Evolutionary conservation across 164 flowering plant genomes (phyloP).

Genomic region (Liriodendron chinense): DNA sequence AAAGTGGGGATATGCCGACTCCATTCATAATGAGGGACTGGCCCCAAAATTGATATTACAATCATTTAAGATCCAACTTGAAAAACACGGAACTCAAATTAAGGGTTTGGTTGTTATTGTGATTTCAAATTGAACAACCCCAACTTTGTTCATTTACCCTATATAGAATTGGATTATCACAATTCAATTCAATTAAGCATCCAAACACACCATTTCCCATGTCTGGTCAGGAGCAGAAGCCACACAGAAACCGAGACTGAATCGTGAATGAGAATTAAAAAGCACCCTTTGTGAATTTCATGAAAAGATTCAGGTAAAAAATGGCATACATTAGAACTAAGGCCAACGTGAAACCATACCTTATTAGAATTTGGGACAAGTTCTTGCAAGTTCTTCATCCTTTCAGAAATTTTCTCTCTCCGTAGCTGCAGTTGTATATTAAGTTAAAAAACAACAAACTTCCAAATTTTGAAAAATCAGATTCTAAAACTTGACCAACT

Average conservation of each 20-base stretch:
- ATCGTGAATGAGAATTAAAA: too few species aligned
- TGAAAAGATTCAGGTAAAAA: too few species aligned
- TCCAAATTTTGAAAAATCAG: neutral
- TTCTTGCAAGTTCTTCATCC: constrained; percentile 63
- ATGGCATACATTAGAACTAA: too few species aligned
- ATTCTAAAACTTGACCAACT: neutral
- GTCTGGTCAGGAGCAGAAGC: neutral
- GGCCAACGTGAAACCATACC: constrained; percentile 24
- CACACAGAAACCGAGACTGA: neutral
- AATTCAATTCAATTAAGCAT: neutral
- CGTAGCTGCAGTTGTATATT: constrained; percentile 38
- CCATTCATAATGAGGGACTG: too few species aligned
- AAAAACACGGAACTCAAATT: too few species aligned
- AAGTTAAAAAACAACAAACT: neutral
- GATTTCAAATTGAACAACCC: too few species aligned
- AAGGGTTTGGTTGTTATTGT: too few species aligned
- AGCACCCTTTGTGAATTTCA: too few species aligned
- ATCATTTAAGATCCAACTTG: too few species aligned
- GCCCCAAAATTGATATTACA: too few species aligned
- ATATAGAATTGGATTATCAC: neutral
- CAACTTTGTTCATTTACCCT: too few species aligned
- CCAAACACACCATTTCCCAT: neutral
- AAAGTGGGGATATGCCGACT: too few species aligned
- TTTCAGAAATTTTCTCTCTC: constrained; percentile 60
- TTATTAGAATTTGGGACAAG: constrained; percentile 60